Conservation (phyloP, 2,329 filamentous ascomycete genomes). For the Ophiostoma quercus region DNA sequence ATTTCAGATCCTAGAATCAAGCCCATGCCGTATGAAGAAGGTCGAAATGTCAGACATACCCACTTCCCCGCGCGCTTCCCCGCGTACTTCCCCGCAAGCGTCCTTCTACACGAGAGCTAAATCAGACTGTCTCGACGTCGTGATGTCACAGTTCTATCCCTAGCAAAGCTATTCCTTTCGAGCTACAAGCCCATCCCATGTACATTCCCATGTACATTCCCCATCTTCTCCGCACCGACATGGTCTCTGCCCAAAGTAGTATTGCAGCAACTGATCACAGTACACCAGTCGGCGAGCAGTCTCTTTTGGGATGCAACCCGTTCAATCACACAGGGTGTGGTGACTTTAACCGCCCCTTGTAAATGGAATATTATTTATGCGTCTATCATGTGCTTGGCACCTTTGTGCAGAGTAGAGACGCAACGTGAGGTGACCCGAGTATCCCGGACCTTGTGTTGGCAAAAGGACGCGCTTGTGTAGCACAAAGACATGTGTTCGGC, state of each 20-base stretch:
- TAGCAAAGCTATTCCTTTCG: background rate
- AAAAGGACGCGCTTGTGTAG: background rate
- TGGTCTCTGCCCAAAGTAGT: background rate
- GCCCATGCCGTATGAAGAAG: background rate
- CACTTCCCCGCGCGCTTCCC: constrained; percentile 10
- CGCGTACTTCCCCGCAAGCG: background rate
- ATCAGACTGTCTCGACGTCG: too few relatives aligned
- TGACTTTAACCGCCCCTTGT: background rate
- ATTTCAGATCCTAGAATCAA: background rate
- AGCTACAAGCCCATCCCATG: background rate
- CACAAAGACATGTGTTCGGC: background rate
- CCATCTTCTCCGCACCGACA: background rate
- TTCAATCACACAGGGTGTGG: background rate
- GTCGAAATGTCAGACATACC: background rate
- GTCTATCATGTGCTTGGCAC: background rate
- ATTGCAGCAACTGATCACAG: background rate
- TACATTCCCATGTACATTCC: background rate
- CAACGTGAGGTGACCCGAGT: background rate
- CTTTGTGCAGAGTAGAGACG: background rate
- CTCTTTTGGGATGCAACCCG: background rate
- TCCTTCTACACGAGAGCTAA: too few relatives aligned
- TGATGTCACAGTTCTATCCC: too few relatives aligned
- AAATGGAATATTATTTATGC: background rate
- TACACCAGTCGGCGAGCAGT: background rate
- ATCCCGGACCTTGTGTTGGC: background rate